Evolutionary conservation across 495 filamentous ascomycete genomes (phyloP), one percentile per base, ranked within the genome.

Genomic region (Hyaloscypha bicolor): DNA sequence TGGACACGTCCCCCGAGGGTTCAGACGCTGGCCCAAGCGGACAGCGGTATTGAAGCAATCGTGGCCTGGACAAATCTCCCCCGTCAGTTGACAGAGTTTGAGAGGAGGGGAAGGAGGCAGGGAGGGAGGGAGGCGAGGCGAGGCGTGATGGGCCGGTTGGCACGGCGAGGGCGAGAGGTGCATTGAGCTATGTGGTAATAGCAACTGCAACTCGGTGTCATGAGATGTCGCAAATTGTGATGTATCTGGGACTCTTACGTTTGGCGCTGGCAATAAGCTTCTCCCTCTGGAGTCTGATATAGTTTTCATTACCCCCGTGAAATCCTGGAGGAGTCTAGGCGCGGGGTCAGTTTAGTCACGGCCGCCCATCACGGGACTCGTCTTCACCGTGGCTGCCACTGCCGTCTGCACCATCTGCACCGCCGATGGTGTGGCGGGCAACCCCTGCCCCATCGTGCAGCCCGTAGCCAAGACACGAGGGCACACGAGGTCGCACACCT

Each of bases 241-340:
- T 39, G 52, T 59, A 53, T 29, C 51, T 35, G 30, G 52, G 29
- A 53, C 25, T 57, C n/a, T 42, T 21, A 48, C 42, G 42, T 48
- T 48, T 48, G 42, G 42, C 42, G 3, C 16, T 14, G 16, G 11
- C 42, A 12, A 12, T 48, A 6, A 48, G 42, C 42, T 14, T 14
- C 42, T 48, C 42, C 42, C 0, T 48, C 42, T 48, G 39, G 29
- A 45, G 35, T 14, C n/a, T 21, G 61, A 29, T 55, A 29, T 55
- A 55, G 55, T 71, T 71, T 67, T 55, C 16, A 64, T 71, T 71
- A 71, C 69, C 69, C 69, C 69, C 52, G 30, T 6, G 35, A 64
- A 71, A 67, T 39, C 31, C 63, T 9, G 33, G 16, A 48, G 8
- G n/a, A 64, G 68, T 31, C 31, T 60, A 65, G 61, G 31, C n/a